Base-by-base conservation (phyloP, 2,329 filamentous ascomycete genomes). In the Fusarium sp. region DNA sequence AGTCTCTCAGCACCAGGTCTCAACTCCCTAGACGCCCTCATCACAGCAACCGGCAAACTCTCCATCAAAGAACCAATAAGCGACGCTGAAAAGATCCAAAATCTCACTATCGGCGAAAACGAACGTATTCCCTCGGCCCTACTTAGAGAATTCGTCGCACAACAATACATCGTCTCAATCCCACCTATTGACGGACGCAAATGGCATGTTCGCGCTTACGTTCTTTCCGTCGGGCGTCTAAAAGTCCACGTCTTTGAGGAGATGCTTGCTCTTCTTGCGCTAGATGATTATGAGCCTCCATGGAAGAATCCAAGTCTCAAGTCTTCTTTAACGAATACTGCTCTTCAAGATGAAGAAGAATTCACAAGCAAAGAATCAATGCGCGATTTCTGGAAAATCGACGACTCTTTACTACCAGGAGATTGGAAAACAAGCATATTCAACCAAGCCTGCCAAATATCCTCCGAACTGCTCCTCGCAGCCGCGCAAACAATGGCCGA, bases 401-500 rank as follows among this genome's bases (percentile, higher is more conserved):
- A 75, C 0, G 75, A 80, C 14, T 68, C 77, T n/a, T 8, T 81
- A 8, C 71, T 81, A 0, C 75, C 77, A 0, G 73, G 71, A 0
- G 64, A 75, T 3, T 81, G 80, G 80, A 81, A 82, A 59, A 51
- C 56, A 2, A 51, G 22, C 7, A 63, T 80, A 3, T 82, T 80
- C n/a, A 60, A 77, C 0, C 80, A 82, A 63, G 75, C 81, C 5
- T 81, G 80, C 43, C 57, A 66, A 3, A 70, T 81, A 11, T 77
- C 79, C 0, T 73, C 71, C 1, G 80, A 82, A 49, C 22, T 81
- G 6, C 78, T 82, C 30, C 73, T 72, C 2, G 80, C 77, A 0
- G 79, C 80, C 4, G 79, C 73, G 0, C 73, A 81, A 15, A 80
- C 78, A 1, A 81, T 82, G 80, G 78, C 77, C 0, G 79, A 81